Evolutionary conservation across 768 basidiomycete species (phyloP).

Genomic region (Cyclocybe aegerita): DNA sequence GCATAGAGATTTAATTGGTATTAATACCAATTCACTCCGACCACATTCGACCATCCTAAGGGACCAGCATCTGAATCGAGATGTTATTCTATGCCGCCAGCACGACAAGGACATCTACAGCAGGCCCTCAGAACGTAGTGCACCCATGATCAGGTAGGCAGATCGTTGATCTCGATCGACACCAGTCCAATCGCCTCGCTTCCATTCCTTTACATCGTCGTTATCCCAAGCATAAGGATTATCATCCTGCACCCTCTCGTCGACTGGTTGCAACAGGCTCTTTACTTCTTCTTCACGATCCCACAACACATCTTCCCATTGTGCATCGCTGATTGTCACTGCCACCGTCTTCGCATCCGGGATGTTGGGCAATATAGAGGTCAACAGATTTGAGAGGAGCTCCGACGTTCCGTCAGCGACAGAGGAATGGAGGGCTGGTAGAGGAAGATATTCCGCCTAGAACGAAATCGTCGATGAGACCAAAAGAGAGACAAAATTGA

Average conservation of each 20-base stretch:
- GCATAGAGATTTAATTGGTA: no score
- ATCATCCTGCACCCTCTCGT: conserved; percentile 27
- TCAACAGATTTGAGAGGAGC: conserved; percentile 70
- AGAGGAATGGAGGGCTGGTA: conserved; percentile 66
- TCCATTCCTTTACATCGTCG: conserved; percentile 47
- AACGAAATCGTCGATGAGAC: background rate
- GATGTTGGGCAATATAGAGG: conserved; percentile 73
- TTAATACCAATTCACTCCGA: no score
- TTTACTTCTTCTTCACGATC: conserved; percentile 64
- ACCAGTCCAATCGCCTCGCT: conserved; percentile 72
- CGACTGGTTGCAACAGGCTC: conserved; percentile 17
- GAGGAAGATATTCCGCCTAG: conserved; percentile 81
- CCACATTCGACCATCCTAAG: no score
- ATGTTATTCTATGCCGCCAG: background rate
- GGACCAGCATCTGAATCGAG: background rate
- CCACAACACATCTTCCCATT: conserved; percentile 83
- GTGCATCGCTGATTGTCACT: conserved; percentile 72
- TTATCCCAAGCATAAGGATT: conserved; percentile 65
- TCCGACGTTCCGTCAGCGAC: conserved; percentile 68
- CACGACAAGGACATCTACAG: conserved; percentile 28
- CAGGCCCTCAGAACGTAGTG: conserved; percentile 70
- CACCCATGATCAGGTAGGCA: conserved; percentile 78
- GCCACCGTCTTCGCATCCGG: conserved; percentile 74
- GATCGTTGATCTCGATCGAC: conserved; percentile 78
- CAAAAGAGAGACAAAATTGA: conserved; percentile 6